Conservation (phyloP, 2,329 filamentous ascomycete genomes). For the Shiraia sp. region DNA sequence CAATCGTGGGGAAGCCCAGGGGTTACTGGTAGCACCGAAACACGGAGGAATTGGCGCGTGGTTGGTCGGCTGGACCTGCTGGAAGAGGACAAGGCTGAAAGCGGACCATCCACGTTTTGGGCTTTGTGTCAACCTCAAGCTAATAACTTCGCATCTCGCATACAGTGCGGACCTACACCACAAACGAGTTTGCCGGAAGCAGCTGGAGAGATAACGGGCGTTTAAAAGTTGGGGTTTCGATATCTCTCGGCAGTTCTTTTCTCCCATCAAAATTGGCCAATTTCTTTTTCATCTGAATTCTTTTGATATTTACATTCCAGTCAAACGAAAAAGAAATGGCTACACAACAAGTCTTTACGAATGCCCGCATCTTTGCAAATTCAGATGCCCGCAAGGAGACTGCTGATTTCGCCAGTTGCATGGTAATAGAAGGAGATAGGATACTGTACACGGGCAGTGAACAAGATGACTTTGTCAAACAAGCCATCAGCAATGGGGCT, state of each 20-base stretch:
- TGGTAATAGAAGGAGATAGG: conserved; percentile 8
- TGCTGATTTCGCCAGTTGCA: conserved; percentile 8
- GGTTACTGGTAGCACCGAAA: neutral
- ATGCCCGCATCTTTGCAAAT: conserved; percentile 10
- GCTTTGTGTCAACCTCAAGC: too few species aligned
- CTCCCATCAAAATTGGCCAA: too few species aligned
- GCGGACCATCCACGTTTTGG: neutral
- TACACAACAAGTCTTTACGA: conserved; percentile 8
- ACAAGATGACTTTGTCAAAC: conserved; percentile 1
- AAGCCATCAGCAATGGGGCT: conserved; percentile 3
- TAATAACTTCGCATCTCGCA: too few species aligned
- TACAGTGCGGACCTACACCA: too few species aligned
- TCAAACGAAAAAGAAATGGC: conserved; percentile 2
- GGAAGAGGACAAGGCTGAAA: neutral
- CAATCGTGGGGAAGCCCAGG: neutral
- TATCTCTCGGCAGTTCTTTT: too few species aligned
- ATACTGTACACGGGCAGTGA: conserved; percentile 6
- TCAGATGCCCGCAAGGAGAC: conserved; percentile 1
- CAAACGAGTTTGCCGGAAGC: too few species aligned
- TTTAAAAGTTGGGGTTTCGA: too few species aligned
- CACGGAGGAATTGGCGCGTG: neutral
- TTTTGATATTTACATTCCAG: neutral
- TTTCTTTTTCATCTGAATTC: neutral
- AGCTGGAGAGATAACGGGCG: too few species aligned
- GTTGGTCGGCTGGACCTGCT: conserved; percentile 1